These are phyloP conservation scores for Aspergillus chevalieri DNA, from an alignment of 2,329 filamentous ascomycete genomes.

Conservation along the genomic window DNA sequence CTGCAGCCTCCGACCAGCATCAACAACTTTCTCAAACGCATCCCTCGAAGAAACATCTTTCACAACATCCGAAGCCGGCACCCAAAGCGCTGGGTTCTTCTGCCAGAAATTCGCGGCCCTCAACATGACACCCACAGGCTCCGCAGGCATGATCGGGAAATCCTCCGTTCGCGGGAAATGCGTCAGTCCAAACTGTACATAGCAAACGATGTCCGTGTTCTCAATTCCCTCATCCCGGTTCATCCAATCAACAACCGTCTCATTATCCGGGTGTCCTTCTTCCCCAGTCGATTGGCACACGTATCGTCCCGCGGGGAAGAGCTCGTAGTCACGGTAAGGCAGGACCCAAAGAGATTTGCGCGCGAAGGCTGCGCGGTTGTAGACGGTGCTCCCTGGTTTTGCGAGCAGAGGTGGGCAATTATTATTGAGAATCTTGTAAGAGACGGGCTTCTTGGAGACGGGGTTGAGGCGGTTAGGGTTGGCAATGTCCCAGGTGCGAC, in stretches of 20 bases:
- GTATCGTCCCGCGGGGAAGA: conserved; percentile 55
- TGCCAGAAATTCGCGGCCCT: conserved; percentile 56
- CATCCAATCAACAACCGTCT: conserved; percentile 38
- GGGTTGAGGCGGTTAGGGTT: conserved; percentile 19
- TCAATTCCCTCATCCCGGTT: conserved; percentile 46
- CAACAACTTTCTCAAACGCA: background rate
- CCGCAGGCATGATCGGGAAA: conserved; percentile 55
- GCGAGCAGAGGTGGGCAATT: conserved; percentile 35
- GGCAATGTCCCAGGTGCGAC: conserved; percentile 24
- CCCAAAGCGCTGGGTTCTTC: conserved; percentile 54
- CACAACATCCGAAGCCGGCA: conserved; percentile 34
- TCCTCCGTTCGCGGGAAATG: conserved; percentile 48
- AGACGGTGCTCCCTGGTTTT: conserved; percentile 49
- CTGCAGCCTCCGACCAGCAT: background rate
- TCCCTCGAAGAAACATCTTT: background rate
- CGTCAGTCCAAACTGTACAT: conserved; percentile 53
- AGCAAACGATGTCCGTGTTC: conserved; percentile 53
- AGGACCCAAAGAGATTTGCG: conserved; percentile 55
- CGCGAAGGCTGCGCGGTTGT: conserved; percentile 54
- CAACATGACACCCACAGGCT: conserved; percentile 51
- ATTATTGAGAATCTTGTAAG: conserved; percentile 23
- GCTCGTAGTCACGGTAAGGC: conserved; percentile 52
- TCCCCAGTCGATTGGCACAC: conserved; percentile 51
- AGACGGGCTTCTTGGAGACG: conserved; percentile 19
- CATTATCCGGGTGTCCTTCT: conserved; percentile 33